Evolutionary conservation across 1,284 basidiomycete genomes (phyloP).

Genomic region (Lignosus rhinocerotis): DNA sequence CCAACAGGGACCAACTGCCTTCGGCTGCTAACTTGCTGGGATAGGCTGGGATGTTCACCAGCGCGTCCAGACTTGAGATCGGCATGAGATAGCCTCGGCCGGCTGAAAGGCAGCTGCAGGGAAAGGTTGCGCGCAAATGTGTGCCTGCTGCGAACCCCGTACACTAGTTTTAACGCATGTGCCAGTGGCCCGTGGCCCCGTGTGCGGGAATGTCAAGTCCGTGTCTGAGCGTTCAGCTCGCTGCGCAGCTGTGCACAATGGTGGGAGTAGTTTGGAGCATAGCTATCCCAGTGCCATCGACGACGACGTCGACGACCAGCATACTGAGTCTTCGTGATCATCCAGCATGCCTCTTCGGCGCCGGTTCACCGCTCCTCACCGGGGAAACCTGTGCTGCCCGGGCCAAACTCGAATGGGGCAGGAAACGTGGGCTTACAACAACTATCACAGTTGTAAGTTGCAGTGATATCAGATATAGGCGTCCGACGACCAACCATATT

Average conservation of each 20-base stretch:
- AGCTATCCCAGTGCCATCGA: not conserved
- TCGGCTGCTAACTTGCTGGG: not conserved
- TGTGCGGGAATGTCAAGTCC: not conserved
- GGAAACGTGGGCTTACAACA: slow-evolving; percentile 20
- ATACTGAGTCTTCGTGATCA: not conserved
- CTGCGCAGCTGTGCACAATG: slow-evolving; percentile 4
- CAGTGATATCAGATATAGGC: slow-evolving; percentile 4
- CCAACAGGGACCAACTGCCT: not conserved
- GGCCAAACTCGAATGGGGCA: slow-evolving; percentile 2
- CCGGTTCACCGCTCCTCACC: slow-evolving; percentile 15
- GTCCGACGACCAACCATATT: slow-evolving; percentile 12
- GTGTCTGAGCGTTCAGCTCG: not conserved
- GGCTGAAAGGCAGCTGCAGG: not conserved
- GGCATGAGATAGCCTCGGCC: not conserved
- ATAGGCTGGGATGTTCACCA: not conserved
- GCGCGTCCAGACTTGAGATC: not conserved
- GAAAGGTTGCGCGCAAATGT: not conserved
- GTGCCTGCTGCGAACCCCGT: no score
- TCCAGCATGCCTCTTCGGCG: slow-evolving; percentile 20
- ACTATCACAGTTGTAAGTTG: slow-evolving; percentile 17
- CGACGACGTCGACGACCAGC: slow-evolving; percentile 8
- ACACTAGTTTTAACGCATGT: no score
- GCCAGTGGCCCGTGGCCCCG: no score
- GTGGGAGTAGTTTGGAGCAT: not conserved
- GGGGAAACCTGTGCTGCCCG: slow-evolving; percentile 19